Evolutionary conservation across 73 alveolate species (phyloP).

Genomic region (Durusdinium trenchii): DNA sequence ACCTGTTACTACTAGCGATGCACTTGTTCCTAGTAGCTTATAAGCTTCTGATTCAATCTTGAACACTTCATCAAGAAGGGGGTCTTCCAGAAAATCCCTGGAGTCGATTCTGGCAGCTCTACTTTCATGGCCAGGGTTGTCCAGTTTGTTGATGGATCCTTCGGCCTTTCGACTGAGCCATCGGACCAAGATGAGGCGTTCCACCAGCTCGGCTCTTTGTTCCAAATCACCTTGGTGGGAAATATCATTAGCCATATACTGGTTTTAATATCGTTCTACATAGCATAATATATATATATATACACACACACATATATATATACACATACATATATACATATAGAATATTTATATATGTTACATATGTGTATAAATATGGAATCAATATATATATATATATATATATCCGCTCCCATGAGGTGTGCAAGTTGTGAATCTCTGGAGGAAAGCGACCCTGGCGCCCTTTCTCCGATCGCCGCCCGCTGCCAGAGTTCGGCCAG

Average conservation of each 20-base stretch:
- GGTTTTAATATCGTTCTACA: neutral
- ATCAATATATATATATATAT: neutral
- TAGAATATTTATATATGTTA: neutral
- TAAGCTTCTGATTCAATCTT: too few relatives aligned
- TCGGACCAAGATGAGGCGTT: conserved; percentile 44
- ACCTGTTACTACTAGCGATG: too few relatives aligned
- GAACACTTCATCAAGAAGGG: too few relatives aligned
- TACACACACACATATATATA: too few relatives aligned
- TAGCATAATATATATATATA: neutral
- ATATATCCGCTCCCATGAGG: neutral
- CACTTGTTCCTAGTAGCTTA: too few relatives aligned
- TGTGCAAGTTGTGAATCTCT: too few relatives aligned
- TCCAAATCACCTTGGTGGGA: conserved; percentile 55
- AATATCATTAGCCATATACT: neutral
- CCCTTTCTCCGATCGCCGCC: neutral
- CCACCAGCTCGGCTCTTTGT: conserved; percentile 80
- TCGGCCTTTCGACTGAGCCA: neutral
- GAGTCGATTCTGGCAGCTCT: too few relatives aligned
- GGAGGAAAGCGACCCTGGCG: neutral
- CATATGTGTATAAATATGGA: neutral
- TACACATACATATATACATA: too few relatives aligned
- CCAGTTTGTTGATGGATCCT: neutral
- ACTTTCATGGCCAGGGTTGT: too few relatives aligned
- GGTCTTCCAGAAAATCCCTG: too few relatives aligned
- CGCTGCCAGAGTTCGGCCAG: neutral